Conservation (phyloP, 2,329 filamentous ascomycete species). For the Trichoderma hamatum region DNA sequence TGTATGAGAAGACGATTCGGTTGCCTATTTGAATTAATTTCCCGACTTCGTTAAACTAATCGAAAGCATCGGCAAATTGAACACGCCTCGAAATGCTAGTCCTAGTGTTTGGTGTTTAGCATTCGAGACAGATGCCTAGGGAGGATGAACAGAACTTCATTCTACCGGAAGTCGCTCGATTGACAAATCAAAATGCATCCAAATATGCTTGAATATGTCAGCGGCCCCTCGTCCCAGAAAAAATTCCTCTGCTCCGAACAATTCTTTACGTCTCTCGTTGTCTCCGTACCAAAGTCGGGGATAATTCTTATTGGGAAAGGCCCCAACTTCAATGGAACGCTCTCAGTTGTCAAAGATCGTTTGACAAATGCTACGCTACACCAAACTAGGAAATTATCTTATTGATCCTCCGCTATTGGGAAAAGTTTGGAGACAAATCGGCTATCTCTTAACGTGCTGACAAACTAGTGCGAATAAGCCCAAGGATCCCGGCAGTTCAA, state of each 20-base stretch:
- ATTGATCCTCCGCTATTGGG: not conserved
- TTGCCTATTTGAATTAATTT: not conserved
- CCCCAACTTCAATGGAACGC: not conserved
- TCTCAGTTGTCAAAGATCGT: too few relatives aligned
- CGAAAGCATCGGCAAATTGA: not conserved
- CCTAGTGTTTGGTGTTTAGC: not conserved
- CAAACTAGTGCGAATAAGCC: not conserved
- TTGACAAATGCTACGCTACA: not conserved
- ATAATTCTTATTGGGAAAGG: not conserved
- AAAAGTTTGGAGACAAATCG: not conserved
- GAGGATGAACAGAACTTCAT: not conserved
- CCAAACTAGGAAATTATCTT: not conserved
- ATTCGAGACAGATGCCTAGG: not conserved
- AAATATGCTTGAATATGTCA: not conserved
- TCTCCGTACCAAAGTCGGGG: too few relatives aligned
- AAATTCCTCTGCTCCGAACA: not conserved
- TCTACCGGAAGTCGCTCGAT: not conserved
- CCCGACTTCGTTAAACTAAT: not conserved
- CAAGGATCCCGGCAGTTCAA: not conserved
- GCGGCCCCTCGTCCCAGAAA: not conserved
- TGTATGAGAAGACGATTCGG: not conserved
- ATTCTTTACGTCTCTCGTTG: not conserved
- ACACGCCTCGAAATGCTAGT: not conserved
- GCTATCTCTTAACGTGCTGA: not conserved
- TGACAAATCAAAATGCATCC: rapidly evolving